Evolutionary conservation across 352 stramenopile genomes (phyloP), one percentile per base, ranked within the genome.

Genomic region (Globisporangium emineosum): DNA sequence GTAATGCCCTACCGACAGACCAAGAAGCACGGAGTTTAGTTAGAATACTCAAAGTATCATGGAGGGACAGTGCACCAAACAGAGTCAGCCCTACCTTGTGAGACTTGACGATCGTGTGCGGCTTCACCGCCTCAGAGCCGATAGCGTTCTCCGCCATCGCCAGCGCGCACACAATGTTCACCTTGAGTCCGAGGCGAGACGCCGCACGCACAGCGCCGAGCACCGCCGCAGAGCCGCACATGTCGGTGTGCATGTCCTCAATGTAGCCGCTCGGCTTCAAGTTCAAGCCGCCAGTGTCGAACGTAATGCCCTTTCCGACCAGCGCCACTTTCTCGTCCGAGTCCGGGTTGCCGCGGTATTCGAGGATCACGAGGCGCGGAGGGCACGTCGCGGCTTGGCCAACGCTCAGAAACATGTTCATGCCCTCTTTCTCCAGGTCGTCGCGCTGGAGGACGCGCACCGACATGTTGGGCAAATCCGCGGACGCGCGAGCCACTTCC

Each of bases 231-330:
- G 85, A 95, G 42, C 91, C 91, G 57, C 91, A 96, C 88, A 96
- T 97, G 73, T 97, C 91, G 5, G 89, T 93, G 70, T 97, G 91
- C 91, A 97, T 97, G 62, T 96, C 83, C 62, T 97, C 90, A 13
- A 97, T 97, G 67, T 75, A 78, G 45, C 91, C 81, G 13, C 89
- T 95, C 0, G 90, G 89, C 78, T 98, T 98, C 49, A 98, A 76
- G 78, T 98, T 97, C 60, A 98, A 77, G 15, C 95, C 95, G n/a
- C 95, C 95, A 0, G 93, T 97, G 73, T 98, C 95, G 64, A 98
- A 98, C 51, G 89, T 97, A 53, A 98, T 86, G 19, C 91, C 94
- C 73, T 98, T 98, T 43, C 95, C 95, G 30, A 98, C 90, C 17
- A 98, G 67, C 15, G 86, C 90, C 8, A 95, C 71, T 53, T 77